Base-by-base conservation (phyloP, 176 grass and related monocot species). In the Aegilops umbellulata region DNA sequence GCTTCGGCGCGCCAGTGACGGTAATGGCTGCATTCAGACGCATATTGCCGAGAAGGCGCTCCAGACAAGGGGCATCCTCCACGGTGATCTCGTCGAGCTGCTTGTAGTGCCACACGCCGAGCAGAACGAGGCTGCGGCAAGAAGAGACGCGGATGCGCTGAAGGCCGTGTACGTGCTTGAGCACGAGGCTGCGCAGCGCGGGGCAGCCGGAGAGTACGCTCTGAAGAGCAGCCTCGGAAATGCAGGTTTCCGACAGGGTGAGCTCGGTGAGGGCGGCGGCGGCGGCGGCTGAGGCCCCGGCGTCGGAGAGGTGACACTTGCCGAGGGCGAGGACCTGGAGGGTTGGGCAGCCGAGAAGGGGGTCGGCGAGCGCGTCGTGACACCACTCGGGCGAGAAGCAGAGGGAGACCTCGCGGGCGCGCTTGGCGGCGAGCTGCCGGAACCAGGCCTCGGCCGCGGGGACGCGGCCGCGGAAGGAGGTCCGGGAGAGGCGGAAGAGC, bases 21-120 rank as follows among this genome's bases (percentile, higher is more conserved):
- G 69, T 88, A 60, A 79, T 51, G 30, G 67, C 23, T 14, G 66
- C 75, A 53, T 60, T 69, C 30, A 84, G 39, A 74, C 77, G 57
- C 39, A 79, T 20, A 8, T 84, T 60, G 17, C 87, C 81, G 41
- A 89, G 87, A 10, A 89, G 55, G 22, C 66, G 82, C 66, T 89
- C 81, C 8, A 84, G 81, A 25, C 75, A 69, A 25, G 76, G 76
- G 66, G 76, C 81, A 12, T 80, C 57, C 57, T 89, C 81, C 66
- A 89, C 55, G 3, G 65, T 84, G 58, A 89, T 77, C 67, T 89
- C 87, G 41, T 84, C 76, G 4, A 89, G 41, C 58, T 30, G 30
- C 65, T 79, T 84, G 76, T 89, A 89, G 4, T 89, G 38, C 82
- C 82, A 80, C 76, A 89, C 76, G 1, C 66, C 57, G 31, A 89